A percentile compares a stretch with the other conserved stretches of the same genome.
These are phyloP conservation scores for Trichoderma erinaceum DNA, from an alignment of 495 filamentous ascomycete species.

Conservation along the genomic window DNA sequence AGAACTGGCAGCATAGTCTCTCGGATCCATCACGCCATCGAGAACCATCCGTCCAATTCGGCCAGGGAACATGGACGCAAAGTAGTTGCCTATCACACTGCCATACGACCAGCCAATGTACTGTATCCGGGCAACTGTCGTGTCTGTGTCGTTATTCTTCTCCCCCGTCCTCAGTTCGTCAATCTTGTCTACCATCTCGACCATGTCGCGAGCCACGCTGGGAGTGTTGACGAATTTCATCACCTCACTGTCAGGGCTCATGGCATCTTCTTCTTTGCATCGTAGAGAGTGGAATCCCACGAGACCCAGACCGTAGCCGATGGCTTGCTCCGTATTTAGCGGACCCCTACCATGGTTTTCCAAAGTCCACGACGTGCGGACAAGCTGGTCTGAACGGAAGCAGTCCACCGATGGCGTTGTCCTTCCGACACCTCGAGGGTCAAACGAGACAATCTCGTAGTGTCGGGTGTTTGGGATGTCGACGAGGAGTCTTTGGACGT, in stretches of 20 bases:
- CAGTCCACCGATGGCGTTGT: constrained; percentile 36
- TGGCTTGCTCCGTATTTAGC: not conserved
- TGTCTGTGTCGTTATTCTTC: not conserved
- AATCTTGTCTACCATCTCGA: constrained; percentile 36
- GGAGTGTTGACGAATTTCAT: constrained; percentile 20
- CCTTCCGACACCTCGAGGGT: constrained; percentile 37
- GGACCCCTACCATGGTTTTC: constrained; percentile 1
- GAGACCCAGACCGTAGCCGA: constrained; percentile 16
- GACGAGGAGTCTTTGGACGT: constrained; percentile 28
- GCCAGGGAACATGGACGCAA: constrained; percentile 40
- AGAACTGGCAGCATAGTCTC: constrained; percentile 25
- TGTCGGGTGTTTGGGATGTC: constrained; percentile 25
- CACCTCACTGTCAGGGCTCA: not conserved
- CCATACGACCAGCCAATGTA: constrained; percentile 61
- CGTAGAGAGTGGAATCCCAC: constrained; percentile 13
- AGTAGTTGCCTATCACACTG: constrained; percentile 49
- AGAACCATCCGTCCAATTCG: constrained; percentile 36
- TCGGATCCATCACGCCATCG: constrained; percentile 33
- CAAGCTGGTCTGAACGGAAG: constrained; percentile 23
- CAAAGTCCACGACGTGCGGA: constrained; percentile 15
- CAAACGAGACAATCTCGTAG: constrained; percentile 38
- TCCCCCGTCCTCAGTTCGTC: constrained; percentile 22
- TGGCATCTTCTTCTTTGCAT: not conserved
- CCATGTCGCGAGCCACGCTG: constrained; percentile 36
- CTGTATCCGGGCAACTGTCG: constrained; percentile 28